Base-by-base conservation (phyloP, 352 stramenopile genomes). In the Phytophthora pinifolia region DNA sequence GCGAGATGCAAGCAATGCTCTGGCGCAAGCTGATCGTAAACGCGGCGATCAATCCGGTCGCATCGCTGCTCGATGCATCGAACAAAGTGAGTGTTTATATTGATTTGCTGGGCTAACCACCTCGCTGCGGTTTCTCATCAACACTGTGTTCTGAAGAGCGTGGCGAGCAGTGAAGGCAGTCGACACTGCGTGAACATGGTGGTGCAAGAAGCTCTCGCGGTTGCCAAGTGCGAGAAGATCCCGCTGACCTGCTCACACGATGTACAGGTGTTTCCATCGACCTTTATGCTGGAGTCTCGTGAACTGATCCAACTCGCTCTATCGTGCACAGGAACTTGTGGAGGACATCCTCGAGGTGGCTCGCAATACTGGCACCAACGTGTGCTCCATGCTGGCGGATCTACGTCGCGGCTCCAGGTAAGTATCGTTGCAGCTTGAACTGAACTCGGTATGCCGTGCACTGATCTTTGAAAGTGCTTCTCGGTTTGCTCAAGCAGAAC, bases 1-100 rank as follows among this genome's bases (percentile, higher is more conserved):
- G 53, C 5, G 59, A 74, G 13, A 88, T 89, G 68, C 70, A 88
- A 50, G 66, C 63, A 9, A 87, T 86, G 30, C 65, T 86, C 9
- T 93, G 83, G 83, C 67, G 71, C 14, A 93, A 93, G 41, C 62
- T 91, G 30, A 83, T 93, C 59, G 76, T 93, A 32, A 93, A 93
- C 50, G 83, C 83, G 2, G 79, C 66, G 2, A 89, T 93, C 56
- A 93, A 93, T 43, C 80, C 83, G 4, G 62, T 93, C 14, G 77
- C 76, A 8, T 81, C 76, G 8, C 43, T 93, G 13, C 34, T 91
- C 4, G 65, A 93, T 46, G 58, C 66, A 9, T 42, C 70, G 2
- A 93, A 93, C 55, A 42, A 62, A 25, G 78, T 82, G 57, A 42
- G 48, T 25, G 29, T 9, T 9, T 17, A n/a, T n/a, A n/a, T n/a